Conservation (phyloP, 1,284 basidiomycete genomes). For the Ganoderma multipileum region DNA sequence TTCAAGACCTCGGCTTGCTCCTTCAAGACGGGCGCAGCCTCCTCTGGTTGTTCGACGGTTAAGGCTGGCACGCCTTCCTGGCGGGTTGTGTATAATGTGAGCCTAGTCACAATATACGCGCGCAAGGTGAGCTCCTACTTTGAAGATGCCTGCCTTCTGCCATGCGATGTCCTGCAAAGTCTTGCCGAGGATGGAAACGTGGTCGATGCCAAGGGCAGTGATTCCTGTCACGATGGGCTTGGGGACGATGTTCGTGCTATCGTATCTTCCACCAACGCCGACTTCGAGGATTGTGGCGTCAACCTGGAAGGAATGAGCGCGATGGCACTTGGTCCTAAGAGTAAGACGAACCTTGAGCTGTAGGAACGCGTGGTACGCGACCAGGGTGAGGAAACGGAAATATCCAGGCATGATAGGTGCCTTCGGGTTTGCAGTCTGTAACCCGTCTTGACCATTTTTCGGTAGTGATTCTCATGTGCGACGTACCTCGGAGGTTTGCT, state of each 20-base stretch:
- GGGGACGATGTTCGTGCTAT: slow-evolving; percentile 97
- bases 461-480: not conserved
- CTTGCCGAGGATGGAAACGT: slow-evolving; percentile 90
- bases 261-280: slow-evolving; percentile 94
- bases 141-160: slow-evolving; percentile 98
- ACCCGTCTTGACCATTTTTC: not conserved
- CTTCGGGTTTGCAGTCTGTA: slow-evolving; percentile 58
- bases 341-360: slow-evolving; percentile 60
- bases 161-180: slow-evolving; percentile 91
- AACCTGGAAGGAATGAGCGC: slow-evolving; percentile 48
- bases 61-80: slow-evolving; percentile 87
- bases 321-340: not conserved
- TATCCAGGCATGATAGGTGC: slow-evolving; percentile 87
- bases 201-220: slow-evolving; percentile 92
- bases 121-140: slow-evolving; percentile 52
- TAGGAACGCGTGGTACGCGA: slow-evolving; percentile 93
- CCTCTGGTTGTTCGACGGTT: slow-evolving; percentile 78
- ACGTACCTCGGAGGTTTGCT: slow-evolving; percentile 68
- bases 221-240: slow-evolving; percentile 90
- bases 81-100: not conserved
- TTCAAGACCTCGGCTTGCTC: slow-evolving; percentile 72
- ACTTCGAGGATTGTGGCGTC: slow-evolving; percentile 96
- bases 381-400: slow-evolving; percentile 92
- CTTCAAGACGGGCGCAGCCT: slow-evolving; percentile 72
- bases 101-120: not conserved